Base-by-base conservation (phyloP, 2,329 filamentous ascomycete genomes). In the Fusarium solani-melongenae region DNA sequence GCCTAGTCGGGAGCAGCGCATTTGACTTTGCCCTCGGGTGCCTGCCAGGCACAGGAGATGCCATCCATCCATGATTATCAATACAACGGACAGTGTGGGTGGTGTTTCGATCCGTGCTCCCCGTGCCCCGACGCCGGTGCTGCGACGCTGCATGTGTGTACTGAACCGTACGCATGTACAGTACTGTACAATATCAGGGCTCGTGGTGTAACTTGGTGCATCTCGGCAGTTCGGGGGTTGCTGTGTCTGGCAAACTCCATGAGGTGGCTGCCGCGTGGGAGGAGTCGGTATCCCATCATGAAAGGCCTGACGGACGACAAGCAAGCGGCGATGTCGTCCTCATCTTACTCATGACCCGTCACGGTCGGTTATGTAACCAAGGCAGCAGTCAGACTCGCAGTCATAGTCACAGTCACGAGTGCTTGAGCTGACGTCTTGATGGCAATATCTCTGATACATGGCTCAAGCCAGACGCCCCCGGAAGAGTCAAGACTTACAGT, bases 391-490 rank as follows among this genome's bases (percentile, higher is more conserved):
- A 56, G 22, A 58, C 24, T 59, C 36, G 14, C 55, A 46, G 14
- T 33, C 58, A 46, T 29, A 24, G 17, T n/a, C 59, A 39, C 15
- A 34, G 29, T 33, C 24, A 49, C 22, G 24, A 17, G 36, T 59
- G 56, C 27, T 53, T n/a, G 27, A 14, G 49, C 22, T 62, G 60
- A 62, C 46, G 60, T 39, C 34, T 56, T 36, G 36, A 49, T 22
- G 60, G 60, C 60, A 62, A 62, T 62, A 39, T 55, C 12, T 51
- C 59, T 62, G 46, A 53, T 62, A 62, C 46, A 55, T 62, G 46
- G 49, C 46, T n/a, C 44, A 55, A 24, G 29, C 46, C 34, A 51
- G 22, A 62, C 24, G 44, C 59, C 41, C 36, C 55, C 17, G 5
- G 17, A 46, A 44, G 38, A 44, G 29, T 49, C 39, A 61, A 29